Conservation (phyloP, 176 grass and related monocot species). For the Aegilops tauschii region DNA sequence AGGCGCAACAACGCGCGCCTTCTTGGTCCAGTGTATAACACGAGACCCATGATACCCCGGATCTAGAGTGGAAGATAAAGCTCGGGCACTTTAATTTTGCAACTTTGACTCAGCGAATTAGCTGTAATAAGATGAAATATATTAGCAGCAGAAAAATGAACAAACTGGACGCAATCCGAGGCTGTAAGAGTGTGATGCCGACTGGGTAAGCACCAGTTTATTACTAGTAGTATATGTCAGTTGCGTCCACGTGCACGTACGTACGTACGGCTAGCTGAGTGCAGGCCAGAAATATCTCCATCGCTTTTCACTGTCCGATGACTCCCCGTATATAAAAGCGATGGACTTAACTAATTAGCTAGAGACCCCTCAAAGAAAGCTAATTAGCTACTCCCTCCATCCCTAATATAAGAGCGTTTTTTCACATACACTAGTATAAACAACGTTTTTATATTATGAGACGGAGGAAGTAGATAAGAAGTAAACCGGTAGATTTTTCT, state of each 20-base stretch:
- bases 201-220: not conserved
- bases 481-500: not conserved
- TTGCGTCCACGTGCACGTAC: not conserved
- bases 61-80: not conserved
- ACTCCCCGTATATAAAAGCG: not conserved
- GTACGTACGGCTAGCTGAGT: not conserved
- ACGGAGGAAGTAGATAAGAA: not conserved
- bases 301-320: not conserved
- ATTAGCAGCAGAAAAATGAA: too few relatives aligned
- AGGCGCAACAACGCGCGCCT: too few relatives aligned
- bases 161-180: not conserved
- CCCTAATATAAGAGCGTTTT: too few relatives aligned
- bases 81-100: not conserved
- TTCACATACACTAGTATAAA: too few relatives aligned
- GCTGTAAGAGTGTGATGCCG: not conserved
- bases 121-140: not conserved
- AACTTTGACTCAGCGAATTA: not conserved
- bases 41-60: not conserved
- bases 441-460: too few relatives aligned
- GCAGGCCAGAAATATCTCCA: not conserved
- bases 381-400: too few relatives aligned
- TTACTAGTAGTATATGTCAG: not conserved
- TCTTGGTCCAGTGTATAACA: too few relatives aligned
- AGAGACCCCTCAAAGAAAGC: too few relatives aligned
- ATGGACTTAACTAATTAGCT: not conserved